Evolutionary conservation across 768 basidiomycete genomes (phyloP), one percentile per base, ranked within the genome.

Genomic region (Suillus occidentalis): DNA sequence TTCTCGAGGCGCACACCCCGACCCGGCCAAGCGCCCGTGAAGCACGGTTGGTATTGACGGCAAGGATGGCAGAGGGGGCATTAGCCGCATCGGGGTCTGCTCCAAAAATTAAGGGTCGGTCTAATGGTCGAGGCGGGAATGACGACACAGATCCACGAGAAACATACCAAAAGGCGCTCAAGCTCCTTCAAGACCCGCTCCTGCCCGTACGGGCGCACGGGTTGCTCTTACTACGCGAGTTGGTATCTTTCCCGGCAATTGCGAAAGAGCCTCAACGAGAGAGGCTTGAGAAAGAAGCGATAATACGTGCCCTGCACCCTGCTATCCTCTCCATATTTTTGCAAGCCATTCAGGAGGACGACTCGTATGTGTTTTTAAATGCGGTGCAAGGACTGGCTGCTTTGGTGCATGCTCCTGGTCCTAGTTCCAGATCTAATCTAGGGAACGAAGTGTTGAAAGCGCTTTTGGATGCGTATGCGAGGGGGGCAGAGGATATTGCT

Each of bases 181-280:
- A 89, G 68, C 84, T 96, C 31, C 80, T 98, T 13, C 92, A 95
- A 76, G 97, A 99, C 75, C 90, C 94, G 1, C 87, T 97, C 42
- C 82, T 98, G 12, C 96, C 97, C 25, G 95, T 99, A 47, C 89
- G 96, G 56, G 97, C 94, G 0, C 95, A 98, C 72, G 97, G 97
- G 7, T 81, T 98, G 3, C 80, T 94, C 43, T 81, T 95, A 28
- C 83, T 99, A 25, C 88, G 91, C 57, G 85, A 93, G 66, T 85
- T 98, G 31, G 87, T 95, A 22, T 79, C 83, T 28, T 68, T 73
- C 69, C 67, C 66, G 71, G 70, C 67, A 62, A 68, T 42, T 40
- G 31, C 60, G 22, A 63, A 70, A 6, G 18, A 40, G 36, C 7
- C 63, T 8, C 25, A 42, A 18, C 25, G 25, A 42, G 58, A 42